Evolutionary conservation across 2,329 filamentous ascomycete species (phyloP).

Genomic region (Nothophoma quercina): DNA sequence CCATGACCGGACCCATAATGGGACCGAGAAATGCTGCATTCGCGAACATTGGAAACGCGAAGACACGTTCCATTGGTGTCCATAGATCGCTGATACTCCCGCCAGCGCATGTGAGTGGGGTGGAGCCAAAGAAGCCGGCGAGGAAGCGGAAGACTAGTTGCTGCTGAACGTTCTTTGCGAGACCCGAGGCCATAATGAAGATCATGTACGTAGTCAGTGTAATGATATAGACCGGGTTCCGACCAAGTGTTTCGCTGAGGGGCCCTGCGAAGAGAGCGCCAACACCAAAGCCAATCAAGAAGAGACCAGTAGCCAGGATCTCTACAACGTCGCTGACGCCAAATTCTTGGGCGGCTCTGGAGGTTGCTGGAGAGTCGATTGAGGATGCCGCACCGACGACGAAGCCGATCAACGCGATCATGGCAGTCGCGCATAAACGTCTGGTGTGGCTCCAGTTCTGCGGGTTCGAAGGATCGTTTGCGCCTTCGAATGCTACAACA

Average conservation of each 20-base stretch:
- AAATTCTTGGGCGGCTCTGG: constrained; percentile 59
- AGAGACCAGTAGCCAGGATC: constrained; percentile 56
- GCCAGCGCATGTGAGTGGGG: constrained; percentile 32
- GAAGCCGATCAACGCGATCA: constrained; percentile 54
- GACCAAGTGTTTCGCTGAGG: constrained; percentile 56
- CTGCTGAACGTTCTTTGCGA: constrained; percentile 57
- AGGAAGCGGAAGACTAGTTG: constrained; percentile 59
- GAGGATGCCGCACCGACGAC: constrained; percentile 61
- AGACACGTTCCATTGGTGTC: constrained; percentile 30
- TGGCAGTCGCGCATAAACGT: constrained; percentile 43
- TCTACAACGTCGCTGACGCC: constrained; percentile 53
- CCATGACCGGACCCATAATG: constrained; percentile 56
- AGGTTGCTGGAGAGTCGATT: constrained; percentile 60
- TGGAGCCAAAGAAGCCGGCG: constrained; percentile 57
- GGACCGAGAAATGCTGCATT: constrained; percentile 28
- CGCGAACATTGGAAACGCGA: constrained; percentile 38
- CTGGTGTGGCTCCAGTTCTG: constrained; percentile 46
- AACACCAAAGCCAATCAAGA: constrained; percentile 59
- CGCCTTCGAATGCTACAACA: constrained; percentile 49
- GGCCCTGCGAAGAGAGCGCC: constrained; percentile 51
- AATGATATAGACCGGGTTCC: constrained; percentile 48
- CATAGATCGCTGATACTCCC: constrained; percentile 32
- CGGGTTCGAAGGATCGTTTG: constrained; percentile 46
- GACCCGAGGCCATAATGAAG: constrained; percentile 42
- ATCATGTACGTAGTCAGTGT: constrained; percentile 38